Base-by-base conservation (phyloP, 2,329 filamentous ascomycete species). In the Trichoderma koningii region DNA sequence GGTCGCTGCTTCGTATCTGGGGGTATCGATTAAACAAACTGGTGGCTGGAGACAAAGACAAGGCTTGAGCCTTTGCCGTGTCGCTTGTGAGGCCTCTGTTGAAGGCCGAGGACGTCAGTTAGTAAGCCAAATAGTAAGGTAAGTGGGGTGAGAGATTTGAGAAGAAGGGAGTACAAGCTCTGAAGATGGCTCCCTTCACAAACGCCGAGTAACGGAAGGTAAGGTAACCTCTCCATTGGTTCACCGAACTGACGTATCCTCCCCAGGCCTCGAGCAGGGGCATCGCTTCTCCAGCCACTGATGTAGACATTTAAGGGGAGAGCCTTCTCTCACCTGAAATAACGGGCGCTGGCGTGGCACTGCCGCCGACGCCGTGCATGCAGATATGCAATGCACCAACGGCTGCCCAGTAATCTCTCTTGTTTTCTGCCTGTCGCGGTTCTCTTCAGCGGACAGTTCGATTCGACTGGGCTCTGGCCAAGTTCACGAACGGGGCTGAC, bases 291-390 rank as follows among this genome's bases (percentile, higher is more conserved):
- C 60, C 60, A 63, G 60, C 60, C 60, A 55, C 60, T 47, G 50
- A 63, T 52, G 34, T 34, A 52, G 15, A 52, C 60, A 52, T 51
- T 38, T 14, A 62, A 41, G 34, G 34, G 47, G 47, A 44, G 23
- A 44, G 23, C 38, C 48, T 55, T 44, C 19, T 38, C 60, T 52
- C 60, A 44, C 50, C 60, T 63, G 60, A 63, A 42, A 28, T 34
- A 60, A 38, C 59, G 59, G 59, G 59, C 59, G 59, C 26, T 53
- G 48, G 59, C 48, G 59, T 62, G 59, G 59, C 59, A 62, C 48
- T 34, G 59, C 59, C 59, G 59, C 59, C 34, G 50, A 45, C 57
- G 47, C 47, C 57, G 47, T 61, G 57, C 57, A 61, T 61, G 47
- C 57, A 52, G 47, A 62, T 45, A 23, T 23, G 21, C 21, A n/a